These are phyloP conservation scores for Henckelia pumila DNA, from an alignment of 257 asterid species.

Conservation along the genomic window DNA sequence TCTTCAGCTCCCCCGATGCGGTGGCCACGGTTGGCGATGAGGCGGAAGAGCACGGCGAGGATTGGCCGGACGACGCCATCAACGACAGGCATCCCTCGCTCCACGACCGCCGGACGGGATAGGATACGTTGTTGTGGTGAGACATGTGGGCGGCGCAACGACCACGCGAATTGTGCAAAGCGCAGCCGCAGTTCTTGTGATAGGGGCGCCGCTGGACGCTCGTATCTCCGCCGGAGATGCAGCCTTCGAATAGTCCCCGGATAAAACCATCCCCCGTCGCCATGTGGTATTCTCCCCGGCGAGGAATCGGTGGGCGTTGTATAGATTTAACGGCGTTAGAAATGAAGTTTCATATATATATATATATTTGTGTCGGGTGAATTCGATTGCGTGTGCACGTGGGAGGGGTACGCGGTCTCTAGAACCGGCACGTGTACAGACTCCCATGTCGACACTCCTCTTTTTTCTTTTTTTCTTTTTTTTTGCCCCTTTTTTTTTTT, in stretches of 20 bases:
- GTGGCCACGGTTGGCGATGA: not conserved
- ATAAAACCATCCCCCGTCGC: slow-evolving; percentile 37
- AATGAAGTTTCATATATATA: not conserved
- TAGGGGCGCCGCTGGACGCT: slow-evolving; percentile 39
- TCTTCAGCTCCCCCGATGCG: not conserved
- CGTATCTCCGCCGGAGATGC: slow-evolving; percentile 35
- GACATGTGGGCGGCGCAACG: slow-evolving; percentile 29
- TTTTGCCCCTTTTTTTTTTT: too few relatives aligned
- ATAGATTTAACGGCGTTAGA: not conserved
- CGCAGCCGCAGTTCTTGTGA: slow-evolving; percentile 44
- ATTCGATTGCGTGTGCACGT: not conserved
- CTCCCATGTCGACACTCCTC: not conserved
- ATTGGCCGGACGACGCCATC: not conserved
- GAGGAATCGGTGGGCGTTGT: not conserved
- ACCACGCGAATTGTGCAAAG: slow-evolving; percentile 34
- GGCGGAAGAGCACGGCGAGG: not conserved
- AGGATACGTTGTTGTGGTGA: slow-evolving; percentile 19
- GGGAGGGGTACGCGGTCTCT: not conserved
- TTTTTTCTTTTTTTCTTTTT: too few relatives aligned
- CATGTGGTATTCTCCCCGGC: slow-evolving; percentile 13
- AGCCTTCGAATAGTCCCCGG: slow-evolving; percentile 34
- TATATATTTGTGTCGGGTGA: not conserved
- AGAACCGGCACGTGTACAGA: not conserved
- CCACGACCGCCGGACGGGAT: slow-evolving; percentile 17
- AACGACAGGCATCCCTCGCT: slow-evolving; percentile 7